Percentiles rank a stretch among this genome's conserved stretches.
Evolutionary conservation across 768 basidiomycete genomes (phyloP).

Genomic region (Boletellus emodensis): DNA sequence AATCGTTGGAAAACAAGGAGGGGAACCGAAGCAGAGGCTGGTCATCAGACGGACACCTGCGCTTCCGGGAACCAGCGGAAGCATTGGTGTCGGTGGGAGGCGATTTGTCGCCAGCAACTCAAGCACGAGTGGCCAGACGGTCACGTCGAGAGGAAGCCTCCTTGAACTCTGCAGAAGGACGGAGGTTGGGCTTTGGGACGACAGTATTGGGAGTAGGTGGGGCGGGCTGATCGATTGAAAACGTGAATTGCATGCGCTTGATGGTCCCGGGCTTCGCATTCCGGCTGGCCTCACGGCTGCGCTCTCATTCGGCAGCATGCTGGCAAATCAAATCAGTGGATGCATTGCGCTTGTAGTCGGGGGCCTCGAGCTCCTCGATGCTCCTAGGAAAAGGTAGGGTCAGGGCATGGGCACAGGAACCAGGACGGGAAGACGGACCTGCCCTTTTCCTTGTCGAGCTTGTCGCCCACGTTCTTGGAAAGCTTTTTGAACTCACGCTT

Average conservation of each 20-base stretch:
- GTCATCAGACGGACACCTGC: slow-evolving; percentile 22
- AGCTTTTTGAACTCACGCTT: slow-evolving; percentile 90
- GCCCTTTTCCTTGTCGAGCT: slow-evolving; percentile 90
- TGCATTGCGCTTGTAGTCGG: slow-evolving; percentile 76
- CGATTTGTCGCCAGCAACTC: slow-evolving; percentile 29
- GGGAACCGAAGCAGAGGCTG: slow-evolving; percentile 61
- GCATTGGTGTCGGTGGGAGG: slow-evolving; percentile 20
- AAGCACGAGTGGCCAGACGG: slow-evolving; percentile 37
- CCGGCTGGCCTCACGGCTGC: slow-evolving; percentile 64
- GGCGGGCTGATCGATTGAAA: slow-evolving; percentile 71
- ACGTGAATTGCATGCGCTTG: slow-evolving; percentile 89
- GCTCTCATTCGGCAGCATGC: slow-evolving; percentile 78
- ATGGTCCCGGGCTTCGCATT: slow-evolving; percentile 66
- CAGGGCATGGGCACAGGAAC: slow-evolving; percentile 8
- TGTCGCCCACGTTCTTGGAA: slow-evolving; percentile 85
- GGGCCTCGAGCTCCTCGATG: slow-evolving; percentile 81
- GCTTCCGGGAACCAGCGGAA: slow-evolving; percentile 25
- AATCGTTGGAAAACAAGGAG: slow-evolving; percentile 66
- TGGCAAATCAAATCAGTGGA: slow-evolving; percentile 77
- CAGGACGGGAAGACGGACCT: slow-evolving; percentile 46
- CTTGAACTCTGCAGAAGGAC: slow-evolving; percentile 62
- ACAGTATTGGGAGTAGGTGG: slow-evolving; percentile 39
- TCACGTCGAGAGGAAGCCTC: slow-evolving; percentile 40
- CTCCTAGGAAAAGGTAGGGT: slow-evolving; percentile 44
- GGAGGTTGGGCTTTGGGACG: slow-evolving; percentile 62